A percentile compares a stretch with the other conserved stretches of the same genome.
Conservation (phyloP, 768 basidiomycete species). For the Suillus variegatus region DNA sequence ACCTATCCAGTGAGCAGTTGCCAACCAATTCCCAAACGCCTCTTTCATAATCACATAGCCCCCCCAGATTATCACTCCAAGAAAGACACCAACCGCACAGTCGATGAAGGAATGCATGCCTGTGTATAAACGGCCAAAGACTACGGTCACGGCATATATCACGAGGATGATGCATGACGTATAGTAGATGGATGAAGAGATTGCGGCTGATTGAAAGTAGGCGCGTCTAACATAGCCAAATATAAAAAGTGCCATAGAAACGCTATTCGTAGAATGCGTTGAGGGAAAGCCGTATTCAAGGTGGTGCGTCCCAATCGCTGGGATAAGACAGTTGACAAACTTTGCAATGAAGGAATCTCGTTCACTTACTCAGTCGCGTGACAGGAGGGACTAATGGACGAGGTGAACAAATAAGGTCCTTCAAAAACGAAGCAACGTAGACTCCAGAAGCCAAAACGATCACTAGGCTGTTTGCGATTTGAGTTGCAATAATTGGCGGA, state of each 20-base stretch:
- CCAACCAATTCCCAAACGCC: conserved; percentile 45
- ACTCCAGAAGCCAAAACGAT: conserved; percentile 77
- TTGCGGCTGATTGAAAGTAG: conserved; percentile 34
- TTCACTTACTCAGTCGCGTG: conserved; percentile 74
- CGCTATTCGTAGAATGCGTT: conserved; percentile 89
- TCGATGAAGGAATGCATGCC: conserved; percentile 90
- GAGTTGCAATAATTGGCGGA: conserved; percentile 17
- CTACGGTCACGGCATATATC: conserved; percentile 68
- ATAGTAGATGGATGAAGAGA: conserved; percentile 49
- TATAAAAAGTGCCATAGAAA: conserved; percentile 87
- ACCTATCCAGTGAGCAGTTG: conserved; percentile 38
- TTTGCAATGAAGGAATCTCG: not conserved
- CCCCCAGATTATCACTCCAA: conserved; percentile 71
- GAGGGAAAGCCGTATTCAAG: conserved; percentile 96
- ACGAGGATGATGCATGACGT: conserved; percentile 45
- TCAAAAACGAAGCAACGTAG: conserved; percentile 83
- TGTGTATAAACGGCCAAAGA: conserved; percentile 80
- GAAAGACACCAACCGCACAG: conserved; percentile 58
- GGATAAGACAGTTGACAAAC: conserved; percentile 2
- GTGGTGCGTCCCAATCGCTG: conserved; percentile 79
- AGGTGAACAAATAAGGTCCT: conserved; percentile 89
- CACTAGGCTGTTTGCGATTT: conserved; percentile 49
- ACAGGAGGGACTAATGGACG: conserved; percentile 91
- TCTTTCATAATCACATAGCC: conserved; percentile 36
- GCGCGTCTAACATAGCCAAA: conserved; percentile 59